These are phyloP conservation scores for Suhomyces chickasaworum DNA, from an alignment of 1,139 yeast species.

Conservation along the genomic window DNA sequence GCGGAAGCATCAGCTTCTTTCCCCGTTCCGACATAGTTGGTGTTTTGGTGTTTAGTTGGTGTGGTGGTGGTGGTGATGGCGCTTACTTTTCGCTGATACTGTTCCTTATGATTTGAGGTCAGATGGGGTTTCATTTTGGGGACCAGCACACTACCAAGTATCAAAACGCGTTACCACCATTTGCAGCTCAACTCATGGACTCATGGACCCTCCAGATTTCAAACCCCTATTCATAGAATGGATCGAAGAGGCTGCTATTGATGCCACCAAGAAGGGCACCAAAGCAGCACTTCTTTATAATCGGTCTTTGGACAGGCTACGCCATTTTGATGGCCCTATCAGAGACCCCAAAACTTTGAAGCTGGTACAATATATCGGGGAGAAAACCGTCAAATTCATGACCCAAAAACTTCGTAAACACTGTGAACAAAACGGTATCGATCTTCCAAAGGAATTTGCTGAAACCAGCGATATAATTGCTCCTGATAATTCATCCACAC, in stretches of 20 bases:
- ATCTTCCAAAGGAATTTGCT: slow-evolving; percentile 42
- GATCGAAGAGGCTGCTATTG: slow-evolving; percentile 53
- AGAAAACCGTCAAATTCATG: slow-evolving; percentile 55
- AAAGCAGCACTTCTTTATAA: slow-evolving; percentile 48
- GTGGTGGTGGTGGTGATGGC: not conserved
- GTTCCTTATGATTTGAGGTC: not conserved
- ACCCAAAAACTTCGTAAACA: slow-evolving; percentile 42
- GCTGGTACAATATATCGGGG: slow-evolving; percentile 60
- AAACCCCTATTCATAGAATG: slow-evolving; percentile 49
- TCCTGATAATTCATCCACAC: slow-evolving; percentile 6
- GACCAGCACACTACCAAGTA: not conserved
- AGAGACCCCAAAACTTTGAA: slow-evolving; percentile 53
- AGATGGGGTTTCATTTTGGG: not conserved
- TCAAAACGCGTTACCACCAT: not conserved
- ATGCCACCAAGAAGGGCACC: slow-evolving; percentile 42
- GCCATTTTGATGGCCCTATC: slow-evolving; percentile 43
- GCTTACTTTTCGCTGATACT: not conserved
- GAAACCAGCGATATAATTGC: slow-evolving; percentile 12
- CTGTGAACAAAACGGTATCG: slow-evolving; percentile 46
- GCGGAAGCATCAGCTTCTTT: slow-evolving; percentile 66
- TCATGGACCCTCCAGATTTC: slow-evolving; percentile 16
- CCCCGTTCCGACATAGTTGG: slow-evolving; percentile 14
- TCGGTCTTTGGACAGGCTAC: slow-evolving; percentile 51
- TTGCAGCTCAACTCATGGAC: no score
- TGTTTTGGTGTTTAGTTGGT: not conserved